phyloP scores from a whole-genome alignment of 345 rosid species.

The Triadica sebifera region DNA sequence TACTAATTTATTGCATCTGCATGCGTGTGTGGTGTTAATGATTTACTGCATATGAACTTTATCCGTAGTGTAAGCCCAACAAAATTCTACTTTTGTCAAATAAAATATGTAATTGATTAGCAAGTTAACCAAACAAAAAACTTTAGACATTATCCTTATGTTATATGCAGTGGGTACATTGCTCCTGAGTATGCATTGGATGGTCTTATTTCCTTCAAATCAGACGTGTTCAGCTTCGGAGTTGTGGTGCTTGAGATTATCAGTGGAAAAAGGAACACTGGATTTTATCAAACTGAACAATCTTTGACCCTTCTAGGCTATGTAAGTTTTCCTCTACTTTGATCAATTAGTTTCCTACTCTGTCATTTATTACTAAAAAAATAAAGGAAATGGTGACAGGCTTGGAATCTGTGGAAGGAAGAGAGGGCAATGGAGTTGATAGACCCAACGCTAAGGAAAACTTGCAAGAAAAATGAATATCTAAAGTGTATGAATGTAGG shows the following conservation, averaged over 20 bases:
- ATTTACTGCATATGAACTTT: too few relatives aligned
- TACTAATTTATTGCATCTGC: too few relatives aligned
- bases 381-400: slow-evolving; percentile 14
- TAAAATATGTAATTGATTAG: too few relatives aligned
- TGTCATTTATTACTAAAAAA: too few relatives aligned
- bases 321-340: slow-evolving; percentile 11
- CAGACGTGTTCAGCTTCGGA: slow-evolving; percentile 29
- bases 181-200: slow-evolving; percentile 30
- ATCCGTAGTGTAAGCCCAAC: too few relatives aligned
- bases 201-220: slow-evolving; percentile 24
- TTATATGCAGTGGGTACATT: slow-evolving; percentile 23
- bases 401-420: slow-evolving; percentile 27
- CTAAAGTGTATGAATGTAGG: slow-evolving; percentile 17
- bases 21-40: too few relatives aligned
- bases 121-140: too few relatives aligned
- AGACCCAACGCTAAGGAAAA: slow-evolving; percentile 10
- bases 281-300: slow-evolving; percentile 16
- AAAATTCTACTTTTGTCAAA: too few relatives aligned
- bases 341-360: too few relatives aligned
- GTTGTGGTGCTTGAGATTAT: slow-evolving; percentile 26
- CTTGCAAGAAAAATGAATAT: slow-evolving; percentile 12
- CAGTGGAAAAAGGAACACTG: slow-evolving; percentile 25
- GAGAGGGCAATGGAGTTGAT: slow-evolving; percentile 18
- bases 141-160: not conserved
- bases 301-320: slow-evolving; percentile 21